Percentiles rank a stretch among this genome's conserved stretches.
Evolutionary conservation across 2,329 filamentous ascomycete genomes (phyloP).

Genomic region (Sarocladium brachiariae): DNA sequence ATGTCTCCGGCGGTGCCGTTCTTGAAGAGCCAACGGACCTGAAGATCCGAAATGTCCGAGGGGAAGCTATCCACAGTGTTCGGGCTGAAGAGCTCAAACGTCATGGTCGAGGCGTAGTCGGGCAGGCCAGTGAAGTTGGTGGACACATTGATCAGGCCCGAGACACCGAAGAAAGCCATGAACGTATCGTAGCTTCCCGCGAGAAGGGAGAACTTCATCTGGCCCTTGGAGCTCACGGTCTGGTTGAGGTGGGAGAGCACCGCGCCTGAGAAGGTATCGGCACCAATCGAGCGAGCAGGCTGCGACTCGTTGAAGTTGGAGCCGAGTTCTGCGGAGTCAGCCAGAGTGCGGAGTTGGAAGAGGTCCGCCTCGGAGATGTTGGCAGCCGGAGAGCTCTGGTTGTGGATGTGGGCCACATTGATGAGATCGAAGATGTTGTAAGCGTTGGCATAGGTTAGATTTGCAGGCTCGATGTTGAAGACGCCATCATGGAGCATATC

Average conservation of each 20-base stretch:
- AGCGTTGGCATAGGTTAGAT: constrained; percentile 28
- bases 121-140: constrained; percentile 25
- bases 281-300: constrained; percentile 22
- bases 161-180: constrained; percentile 27
- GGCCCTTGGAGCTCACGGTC: constrained; percentile 21
- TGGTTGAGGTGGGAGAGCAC: constrained; percentile 25
- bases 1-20: constrained; percentile 25
- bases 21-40: constrained; percentile 27
- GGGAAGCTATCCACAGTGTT: constrained; percentile 20
- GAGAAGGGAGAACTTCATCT: constrained; percentile 27
- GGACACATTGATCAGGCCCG: constrained; percentile 20
- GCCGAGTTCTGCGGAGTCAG: constrained; percentile 25
- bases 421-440: constrained; percentile 30
- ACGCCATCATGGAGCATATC: constrained; percentile 21
- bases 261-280: constrained; percentile 23
- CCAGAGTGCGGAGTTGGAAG: constrained; percentile 24
- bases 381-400: constrained; percentile 21
- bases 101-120: constrained; percentile 29
- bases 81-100: constrained; percentile 27
- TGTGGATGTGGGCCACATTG: constrained; percentile 28
- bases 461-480: constrained; percentile 22
- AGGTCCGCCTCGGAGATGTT: constrained; percentile 26
- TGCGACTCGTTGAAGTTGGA: constrained; percentile 25
- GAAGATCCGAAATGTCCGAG: constrained; percentile 18
- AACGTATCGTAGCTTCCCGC: constrained; percentile 29